Base-by-base conservation (phyloP, 148 eudicot genomes). In the Amaranthus cruentus region DNA sequence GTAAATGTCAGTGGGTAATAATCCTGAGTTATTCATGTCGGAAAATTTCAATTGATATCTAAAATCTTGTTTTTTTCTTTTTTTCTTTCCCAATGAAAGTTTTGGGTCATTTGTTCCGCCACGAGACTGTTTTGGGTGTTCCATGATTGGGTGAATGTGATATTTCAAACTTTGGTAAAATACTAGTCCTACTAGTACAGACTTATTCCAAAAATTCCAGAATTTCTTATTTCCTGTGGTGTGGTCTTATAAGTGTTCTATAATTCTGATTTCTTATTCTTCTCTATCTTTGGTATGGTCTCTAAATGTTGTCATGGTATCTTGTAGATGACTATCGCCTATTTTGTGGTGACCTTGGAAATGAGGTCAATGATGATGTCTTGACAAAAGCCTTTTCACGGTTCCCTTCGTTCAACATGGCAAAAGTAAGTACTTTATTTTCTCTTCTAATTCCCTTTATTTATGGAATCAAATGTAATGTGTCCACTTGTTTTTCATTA, bases 331-430 rank as follows among this genome's bases (percentile, higher is more conserved):
- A 93, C 78, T 90, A 76, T 80, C 93, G 96, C 50, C 60, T 90
- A 68, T 90, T 93, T 78, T 93, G 96, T 79, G 96, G 98, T 52
- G 92, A 90, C 79, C 98, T 93, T 86, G 98, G 98, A 66, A 93
- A 93, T 76, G 96, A 90, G 84, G 96, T 90, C 83, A 93, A 93
- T 80, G 98, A 93, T 80, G 98, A 93, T 87, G 96, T 93, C 72
- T 81, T 93, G 21, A 79, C 98, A 46, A 93, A 89, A 81, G 98
- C 96, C 14, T 93, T 93, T 85, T 56, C 93, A 70, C 81, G 92
- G 46, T 93, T 88, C 81, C 98, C 98, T 74, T 84, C 96, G 44
- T 90, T 87, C 73, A 93, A 93, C 76, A 86, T 93, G 92, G 96
- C 98, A 38, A 85, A 87, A 71, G 98, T 93, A 83, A 83, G 96